Base-by-base conservation (phyloP, 495 filamentous ascomycete species). In the Annulohypoxylon bovei region DNA sequence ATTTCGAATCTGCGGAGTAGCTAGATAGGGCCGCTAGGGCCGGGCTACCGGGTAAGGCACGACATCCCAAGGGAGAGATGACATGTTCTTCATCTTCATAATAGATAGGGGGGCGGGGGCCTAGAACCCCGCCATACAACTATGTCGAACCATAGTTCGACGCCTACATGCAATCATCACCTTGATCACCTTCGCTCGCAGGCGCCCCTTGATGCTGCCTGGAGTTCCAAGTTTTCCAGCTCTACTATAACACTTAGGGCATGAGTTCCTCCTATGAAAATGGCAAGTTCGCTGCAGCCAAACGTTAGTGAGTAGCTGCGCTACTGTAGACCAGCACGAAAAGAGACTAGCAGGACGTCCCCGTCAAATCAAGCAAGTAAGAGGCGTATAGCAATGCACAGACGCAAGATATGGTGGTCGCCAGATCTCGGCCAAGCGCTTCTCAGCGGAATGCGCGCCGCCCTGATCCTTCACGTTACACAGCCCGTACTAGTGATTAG, bases 91-190 rank as follows among this genome's bases (percentile, higher is more conserved):
- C 49, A 14, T 33, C 8, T n/a, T 50, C 23, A 3, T 27, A 20
- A 22, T 52, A 71, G 68, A 65, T 67, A 67, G 53, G 44, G 12
- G 22, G 47, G 47, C 20, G 22, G 40, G 33, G 62, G 69, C 59
- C 69, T 72, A 72, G 69, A 64, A 66, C 59, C 42, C 44, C 58
- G 16, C 46, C 7, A 59, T 67, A 28, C 39, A 44, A 58, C 46
- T 40, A 60, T 42, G 37, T 61, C 33, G 54, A 59, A 39, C n/a
- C 49, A 35, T 59, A 40, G 35, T 40, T 50, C 39, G 55, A 60
- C 54, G 54, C 37, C 55, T 47, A 25, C 8, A 47, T 62, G 23
- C 35, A 42, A 47, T 14, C 20, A 40, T 27, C 40, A 44, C 59
- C 30, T 44, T 28, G 9, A 27, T 37, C 58, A 46, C 59, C 27